Evolutionary conservation across 2,329 filamentous ascomycete genomes (phyloP).

Genomic region (Pseudocercospora eumusae): DNA sequence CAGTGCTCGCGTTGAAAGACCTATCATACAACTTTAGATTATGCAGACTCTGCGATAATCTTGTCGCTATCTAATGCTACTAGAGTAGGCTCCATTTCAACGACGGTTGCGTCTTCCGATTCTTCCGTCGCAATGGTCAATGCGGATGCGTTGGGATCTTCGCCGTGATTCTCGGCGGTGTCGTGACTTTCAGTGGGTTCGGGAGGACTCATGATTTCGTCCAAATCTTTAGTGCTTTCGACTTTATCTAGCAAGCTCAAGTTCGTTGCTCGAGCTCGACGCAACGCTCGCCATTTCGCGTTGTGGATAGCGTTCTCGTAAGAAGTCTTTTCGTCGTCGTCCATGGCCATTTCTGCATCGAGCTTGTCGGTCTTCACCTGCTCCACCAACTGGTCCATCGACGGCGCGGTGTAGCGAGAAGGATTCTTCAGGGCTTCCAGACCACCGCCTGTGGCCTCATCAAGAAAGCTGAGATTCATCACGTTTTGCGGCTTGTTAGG

Average conservation of each 20-base stretch:
- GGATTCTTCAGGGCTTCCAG: conserved; percentile 69
- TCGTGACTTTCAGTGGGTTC: conserved; percentile 18
- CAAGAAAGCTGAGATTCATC: conserved; percentile 75
- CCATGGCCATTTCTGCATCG: conserved; percentile 78
- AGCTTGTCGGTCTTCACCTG: conserved; percentile 79
- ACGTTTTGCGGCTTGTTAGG: conserved; percentile 70
- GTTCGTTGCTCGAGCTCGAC: conserved; percentile 73
- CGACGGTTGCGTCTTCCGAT: conserved; percentile 12
- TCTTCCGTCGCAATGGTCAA: conserved; percentile 14
- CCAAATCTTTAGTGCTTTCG: conserved; percentile 73
- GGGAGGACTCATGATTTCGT: conserved; percentile 38
- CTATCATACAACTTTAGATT: conserved; percentile 9
- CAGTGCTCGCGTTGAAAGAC: conserved; percentile 1
- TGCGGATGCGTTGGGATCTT: conserved; percentile 16
- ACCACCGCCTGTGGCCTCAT: conserved; percentile 63
- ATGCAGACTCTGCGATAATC: conserved; percentile 16
- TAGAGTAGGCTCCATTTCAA: conserved; percentile 12
- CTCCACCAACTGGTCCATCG: conserved; percentile 68
- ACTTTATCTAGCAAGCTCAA: conserved; percentile 83
- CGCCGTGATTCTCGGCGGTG: conserved; percentile 21
- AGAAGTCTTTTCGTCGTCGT: conserved; percentile 59
- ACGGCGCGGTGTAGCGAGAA: conserved; percentile 66
- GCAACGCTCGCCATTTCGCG: conserved; percentile 85
- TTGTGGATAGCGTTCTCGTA: conserved; percentile 74
- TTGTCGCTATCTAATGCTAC: conserved; percentile 12